Evolutionary conservation across 2,329 filamentous ascomycete species (phyloP), one percentile per base, ranked within the genome.

Genomic region (Apiospora rasikravindrae): DNA sequence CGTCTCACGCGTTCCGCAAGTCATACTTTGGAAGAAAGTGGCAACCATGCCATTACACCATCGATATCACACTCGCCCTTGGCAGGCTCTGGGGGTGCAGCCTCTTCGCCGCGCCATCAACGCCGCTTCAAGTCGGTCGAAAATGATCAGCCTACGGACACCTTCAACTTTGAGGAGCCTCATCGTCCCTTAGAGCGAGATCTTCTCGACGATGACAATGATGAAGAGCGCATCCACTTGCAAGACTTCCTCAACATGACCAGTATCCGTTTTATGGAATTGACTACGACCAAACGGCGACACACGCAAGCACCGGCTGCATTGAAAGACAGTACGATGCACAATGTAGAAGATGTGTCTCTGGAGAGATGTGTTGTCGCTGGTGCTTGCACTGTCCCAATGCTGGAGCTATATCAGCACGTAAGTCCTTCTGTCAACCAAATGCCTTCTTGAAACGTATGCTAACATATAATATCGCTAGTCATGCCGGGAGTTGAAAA

Each of bases 201-300:
- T 61, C 77, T 84, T 33, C 82, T 86, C 69, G 81, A 84, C 7
- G 87, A 90, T n/a, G 86, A 37, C 33, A 37, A 86, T 26, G 81
- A 85, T 16, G 86, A 88, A 26, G 88, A 91, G 37, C 88, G 87
- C 29, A 95, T 98, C 70, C 93, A 95, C 66, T 86, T 99, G 3
- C 94, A 98, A 77, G 93, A 98, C 70, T 99, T 99, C 83, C 85
- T 99, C 64, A 94, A 97, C 74, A 91, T 98, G 90, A 98, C 96
- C 2, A 97, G 94, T 73, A 98, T 99, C 78, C 94, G 95, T 70
- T 99, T 99, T 84, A 98, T 99, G 93, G 96, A 99, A 80, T 87
- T 99, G 69, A 98, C 93, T n/a, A 98, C 96, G 0, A 98, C 95
- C 1, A 98, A 98, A 81, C 88, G 96, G 76, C 89, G 96, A 71